Percentiles rank a stretch among this genome's conserved stretches.
Conservation (phyloP, 208 protist genomes). For the Trypanosoma vivax region DNA sequence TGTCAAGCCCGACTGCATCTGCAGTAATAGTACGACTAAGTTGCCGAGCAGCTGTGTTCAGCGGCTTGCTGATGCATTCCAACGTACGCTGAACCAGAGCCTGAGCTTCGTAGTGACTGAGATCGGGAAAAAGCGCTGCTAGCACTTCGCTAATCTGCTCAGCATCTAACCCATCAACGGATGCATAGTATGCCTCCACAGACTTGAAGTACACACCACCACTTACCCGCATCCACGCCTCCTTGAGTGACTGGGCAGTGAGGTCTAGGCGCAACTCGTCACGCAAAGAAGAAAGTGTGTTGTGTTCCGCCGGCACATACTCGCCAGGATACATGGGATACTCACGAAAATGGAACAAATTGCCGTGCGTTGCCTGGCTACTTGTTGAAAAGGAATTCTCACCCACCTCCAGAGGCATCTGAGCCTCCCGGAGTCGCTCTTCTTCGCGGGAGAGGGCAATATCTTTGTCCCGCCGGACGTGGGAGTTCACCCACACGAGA, state of each 20-base stretch:
- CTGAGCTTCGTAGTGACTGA: slow-evolving; percentile 60
- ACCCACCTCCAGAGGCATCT: slow-evolving; percentile 62
- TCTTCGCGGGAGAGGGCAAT: slow-evolving; percentile 66
- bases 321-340: slow-evolving; percentile 90
- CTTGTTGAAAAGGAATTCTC: slow-evolving; percentile 54
- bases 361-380: slow-evolving; percentile 73
- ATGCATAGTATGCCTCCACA: slow-evolving; percentile 79
- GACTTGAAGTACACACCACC: slow-evolving; percentile 73
- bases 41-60: slow-evolving; percentile 55
- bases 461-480: slow-evolving; percentile 63
- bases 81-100: slow-evolving; percentile 75
- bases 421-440: slow-evolving; percentile 50
- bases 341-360: slow-evolving; percentile 86
- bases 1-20: slow-evolving; percentile 79
- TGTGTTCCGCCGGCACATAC: slow-evolving; percentile 84
- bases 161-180: slow-evolving; percentile 76
- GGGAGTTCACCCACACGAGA: slow-evolving; percentile 78
- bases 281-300: slow-evolving; percentile 78
- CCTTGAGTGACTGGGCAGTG: slow-evolving; percentile 80
- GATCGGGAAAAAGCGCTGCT: slow-evolving; percentile 64
- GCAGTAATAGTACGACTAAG: slow-evolving; percentile 80
- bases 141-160: slow-evolving; percentile 85
- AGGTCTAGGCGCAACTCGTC: slow-evolving; percentile 76
- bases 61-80: slow-evolving; percentile 70
- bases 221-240: slow-evolving; percentile 86